Evolutionary conservation across 306 rosid genomes (phyloP).

Genomic region (Hippophae gyantsensis): DNA sequence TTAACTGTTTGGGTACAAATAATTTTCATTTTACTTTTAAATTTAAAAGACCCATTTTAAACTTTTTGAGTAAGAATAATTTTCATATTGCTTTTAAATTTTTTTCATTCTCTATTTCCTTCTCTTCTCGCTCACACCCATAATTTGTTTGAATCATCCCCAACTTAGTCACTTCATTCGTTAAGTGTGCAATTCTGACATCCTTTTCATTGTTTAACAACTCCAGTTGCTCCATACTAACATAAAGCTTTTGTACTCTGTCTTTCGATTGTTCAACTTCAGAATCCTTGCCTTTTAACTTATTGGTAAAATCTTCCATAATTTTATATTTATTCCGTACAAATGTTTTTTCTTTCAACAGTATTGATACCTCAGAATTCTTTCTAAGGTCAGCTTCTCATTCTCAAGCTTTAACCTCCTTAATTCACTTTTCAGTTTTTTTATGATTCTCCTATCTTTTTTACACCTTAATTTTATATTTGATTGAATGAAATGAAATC

Average conservation of each 20-base stretch:
- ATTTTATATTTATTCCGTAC: slow-evolving; percentile 69
- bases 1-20: too few relatives aligned
- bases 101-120: too few relatives aligned
- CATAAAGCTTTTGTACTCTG: slow-evolving; percentile 38
- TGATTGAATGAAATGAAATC: too few relatives aligned
- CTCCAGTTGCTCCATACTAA: slow-evolving; percentile 49
- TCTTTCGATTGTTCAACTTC: slow-evolving; percentile 51
- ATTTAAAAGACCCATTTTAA: too few relatives aligned
- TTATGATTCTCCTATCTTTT: too few relatives aligned
- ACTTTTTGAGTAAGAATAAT: too few relatives aligned
- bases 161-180: too few relatives aligned
- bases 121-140: too few relatives aligned
- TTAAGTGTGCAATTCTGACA: slow-evolving; percentile 38
- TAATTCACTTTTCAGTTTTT: slow-evolving; percentile 29
- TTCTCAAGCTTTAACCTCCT: slow-evolving; percentile 38
- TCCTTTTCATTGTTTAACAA: slow-evolving; percentile 51
- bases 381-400: slow-evolving; percentile 52
- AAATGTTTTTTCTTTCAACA: slow-evolving; percentile 63
- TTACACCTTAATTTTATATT: too few relatives aligned
- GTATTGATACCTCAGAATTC: slow-evolving; percentile 47
- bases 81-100: too few relatives aligned
- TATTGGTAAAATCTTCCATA: slow-evolving; percentile 36
- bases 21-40: too few relatives aligned
- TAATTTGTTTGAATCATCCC: too few relatives aligned
- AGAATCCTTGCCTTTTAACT: slow-evolving; percentile 37